These are phyloP conservation scores for Erysimum cheiranthoides DNA, from an alignment of 345 rosid species.

Conservation along the genomic window DNA sequence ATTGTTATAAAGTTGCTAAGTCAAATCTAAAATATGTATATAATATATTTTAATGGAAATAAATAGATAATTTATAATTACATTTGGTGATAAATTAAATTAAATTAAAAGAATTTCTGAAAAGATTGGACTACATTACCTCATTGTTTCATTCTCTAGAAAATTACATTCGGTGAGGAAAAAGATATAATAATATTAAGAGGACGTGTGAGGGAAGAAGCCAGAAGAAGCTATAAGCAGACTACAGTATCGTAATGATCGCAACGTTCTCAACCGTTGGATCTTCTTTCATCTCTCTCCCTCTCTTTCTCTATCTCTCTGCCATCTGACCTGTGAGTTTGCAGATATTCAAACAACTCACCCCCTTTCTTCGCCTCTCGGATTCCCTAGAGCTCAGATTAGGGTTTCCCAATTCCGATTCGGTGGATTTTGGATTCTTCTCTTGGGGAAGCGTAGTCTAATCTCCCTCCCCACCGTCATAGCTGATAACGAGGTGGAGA, in stretches of 20 bases:
- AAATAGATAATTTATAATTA: background rate
- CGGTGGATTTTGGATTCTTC: constrained; percentile 30
- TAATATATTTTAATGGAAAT: background rate
- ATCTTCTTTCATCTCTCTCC: constrained; percentile 18
- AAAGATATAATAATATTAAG: constrained; percentile 7
- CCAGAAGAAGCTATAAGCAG: constrained; percentile 23
- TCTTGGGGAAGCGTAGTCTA: background rate
- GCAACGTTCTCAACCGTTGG: constrained; percentile 33
- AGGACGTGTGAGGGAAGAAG: constrained; percentile 42
- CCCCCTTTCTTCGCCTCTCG: constrained; percentile 21
- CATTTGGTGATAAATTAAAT: background rate
- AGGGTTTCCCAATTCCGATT: constrained; percentile 26
- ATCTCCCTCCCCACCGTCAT: no score
- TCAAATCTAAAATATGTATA: background rate
- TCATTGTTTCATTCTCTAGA: background rate
- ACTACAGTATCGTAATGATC: constrained; percentile 30
- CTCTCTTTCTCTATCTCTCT: constrained; percentile 36
- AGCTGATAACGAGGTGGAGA: background rate
- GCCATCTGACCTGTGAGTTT: constrained; percentile 30
- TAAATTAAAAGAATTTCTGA: background rate
- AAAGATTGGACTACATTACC: background rate
- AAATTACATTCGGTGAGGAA: background rate
- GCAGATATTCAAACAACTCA: constrained; percentile 38
- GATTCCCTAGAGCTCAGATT: constrained; percentile 3
- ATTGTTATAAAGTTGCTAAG: background rate